These are phyloP conservation scores for Umbilicus rupestris DNA, from an alignment of 164 flowering plant genomes.

Conservation along the genomic window DNA sequence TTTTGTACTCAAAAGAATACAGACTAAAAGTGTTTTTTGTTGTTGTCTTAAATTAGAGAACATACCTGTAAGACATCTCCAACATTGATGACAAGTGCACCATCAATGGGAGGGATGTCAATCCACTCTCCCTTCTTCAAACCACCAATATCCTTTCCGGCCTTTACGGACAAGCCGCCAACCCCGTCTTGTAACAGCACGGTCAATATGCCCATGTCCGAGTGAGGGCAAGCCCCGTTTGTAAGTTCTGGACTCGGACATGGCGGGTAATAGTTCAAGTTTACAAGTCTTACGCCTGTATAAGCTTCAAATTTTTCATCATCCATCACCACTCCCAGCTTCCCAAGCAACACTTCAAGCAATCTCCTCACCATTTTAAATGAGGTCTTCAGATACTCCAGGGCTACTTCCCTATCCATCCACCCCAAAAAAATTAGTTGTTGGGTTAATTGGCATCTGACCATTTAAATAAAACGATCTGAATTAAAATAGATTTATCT, in stretches of 20 bases:
- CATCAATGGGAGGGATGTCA: slow-evolving; percentile 33
- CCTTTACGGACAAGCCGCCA: slow-evolving; percentile 37
- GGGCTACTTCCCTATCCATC: slow-evolving; percentile 34
- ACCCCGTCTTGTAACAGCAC: slow-evolving; percentile 38
- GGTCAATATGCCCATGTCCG: slow-evolving; percentile 33
- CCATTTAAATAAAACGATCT: no score
- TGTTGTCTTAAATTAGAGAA: no score
- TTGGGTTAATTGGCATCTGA: no score
- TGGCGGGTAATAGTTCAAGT: slow-evolving; percentile 36
- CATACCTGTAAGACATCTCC: slow-evolving; percentile 34
- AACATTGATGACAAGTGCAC: slow-evolving; percentile 35
- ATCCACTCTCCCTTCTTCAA: slow-evolving; percentile 28
- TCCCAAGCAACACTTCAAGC: slow-evolving; percentile 18
- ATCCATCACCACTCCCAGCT: slow-evolving; percentile 25
- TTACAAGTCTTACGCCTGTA: slow-evolving; percentile 18
- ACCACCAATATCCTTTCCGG: slow-evolving; percentile 14
- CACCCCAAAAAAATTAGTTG: no score
- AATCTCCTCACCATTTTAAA: slow-evolving; percentile 19
- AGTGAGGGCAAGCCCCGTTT: slow-evolving; percentile 36
- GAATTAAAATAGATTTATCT: no score
- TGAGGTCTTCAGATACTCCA: slow-evolving; percentile 26
- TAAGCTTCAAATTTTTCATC: slow-evolving; percentile 21
- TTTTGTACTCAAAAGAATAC: no score
- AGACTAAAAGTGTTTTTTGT: no score
- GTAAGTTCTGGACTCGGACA: slow-evolving; percentile 43